Conservation (phyloP, 2,329 filamentous ascomycete genomes). For the Penicillium sp. region DNA sequence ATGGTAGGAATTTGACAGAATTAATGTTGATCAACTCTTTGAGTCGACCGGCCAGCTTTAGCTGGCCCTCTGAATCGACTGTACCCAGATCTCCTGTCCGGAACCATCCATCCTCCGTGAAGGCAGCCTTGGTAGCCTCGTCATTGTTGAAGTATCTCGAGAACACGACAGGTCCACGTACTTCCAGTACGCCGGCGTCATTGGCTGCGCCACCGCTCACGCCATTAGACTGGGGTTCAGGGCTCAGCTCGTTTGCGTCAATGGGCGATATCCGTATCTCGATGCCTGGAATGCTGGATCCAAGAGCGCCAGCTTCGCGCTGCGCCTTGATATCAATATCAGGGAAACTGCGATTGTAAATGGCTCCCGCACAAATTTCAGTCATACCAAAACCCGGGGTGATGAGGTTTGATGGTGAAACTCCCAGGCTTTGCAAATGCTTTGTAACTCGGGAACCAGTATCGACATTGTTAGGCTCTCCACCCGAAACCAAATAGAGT, state of each 20-base stretch:
- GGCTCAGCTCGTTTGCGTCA: neutral
- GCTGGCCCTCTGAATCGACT: conserved; percentile 33
- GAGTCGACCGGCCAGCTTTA: conserved; percentile 41
- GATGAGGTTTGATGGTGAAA: conserved; percentile 5
- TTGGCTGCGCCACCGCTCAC: neutral
- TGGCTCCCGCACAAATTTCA: conserved; percentile 53
- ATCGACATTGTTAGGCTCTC: conserved; percentile 34
- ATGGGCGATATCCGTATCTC: conserved; percentile 17
- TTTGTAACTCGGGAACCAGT: conserved; percentile 25
- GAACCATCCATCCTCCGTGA: conserved; percentile 35
- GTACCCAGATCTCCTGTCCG: conserved; percentile 28
- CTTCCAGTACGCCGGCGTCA: conserved; percentile 15
- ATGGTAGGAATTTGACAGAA: conserved; percentile 37
- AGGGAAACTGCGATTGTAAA: conserved; percentile 46
- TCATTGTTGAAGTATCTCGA: conserved; percentile 32
- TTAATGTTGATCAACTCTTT: conserved; percentile 37
- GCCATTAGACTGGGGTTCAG: neutral
- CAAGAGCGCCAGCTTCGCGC: conserved; percentile 38
- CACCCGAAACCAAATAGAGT: conserved; percentile 20
- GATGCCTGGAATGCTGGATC: conserved; percentile 21
- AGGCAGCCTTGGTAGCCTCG: conserved; percentile 25
- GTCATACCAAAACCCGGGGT: conserved; percentile 37
- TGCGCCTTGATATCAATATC: conserved; percentile 34
- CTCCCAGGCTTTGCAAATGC: neutral
- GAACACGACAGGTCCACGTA: conserved; percentile 26